A percentile compares a stretch with the other conserved stretches of the same genome.
Evolutionary conservation across 73 alveolate genomes (phyloP).

Genomic region (Paramecium sonneborni): DNA sequence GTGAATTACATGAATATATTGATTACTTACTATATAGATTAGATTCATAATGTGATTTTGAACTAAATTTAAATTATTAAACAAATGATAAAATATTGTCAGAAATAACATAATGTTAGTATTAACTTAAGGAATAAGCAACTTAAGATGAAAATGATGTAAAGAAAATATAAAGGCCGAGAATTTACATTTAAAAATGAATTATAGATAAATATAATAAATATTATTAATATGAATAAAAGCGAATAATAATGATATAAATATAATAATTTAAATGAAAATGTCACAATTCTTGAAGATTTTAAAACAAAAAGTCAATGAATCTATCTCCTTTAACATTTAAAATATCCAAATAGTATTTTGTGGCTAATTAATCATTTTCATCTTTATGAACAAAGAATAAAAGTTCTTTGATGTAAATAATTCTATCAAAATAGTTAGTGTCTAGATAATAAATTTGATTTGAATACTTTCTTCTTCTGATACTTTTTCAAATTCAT

Average conservation of each 20-base stretch:
- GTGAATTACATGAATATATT: neutral
- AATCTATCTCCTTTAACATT: conserved; percentile 48
- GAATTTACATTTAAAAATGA: neutral
- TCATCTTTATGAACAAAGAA: conserved; percentile 68
- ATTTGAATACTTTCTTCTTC: conserved; percentile 42
- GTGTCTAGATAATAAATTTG: neutral
- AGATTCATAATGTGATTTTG: neutral
- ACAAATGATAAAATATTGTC: neutral
- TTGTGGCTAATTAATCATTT: conserved; percentile 38
- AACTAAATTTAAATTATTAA: neutral
- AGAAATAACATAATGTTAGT: neutral
- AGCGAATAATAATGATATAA: neutral
- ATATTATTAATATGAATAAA: neutral
- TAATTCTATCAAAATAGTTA: conserved; percentile 58
- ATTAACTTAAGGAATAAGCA: neutral
- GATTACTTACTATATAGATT: neutral
- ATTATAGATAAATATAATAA: neutral
- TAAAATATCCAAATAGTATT: conserved; percentile 28
- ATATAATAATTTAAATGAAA: neutral
- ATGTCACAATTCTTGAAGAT: neutral
- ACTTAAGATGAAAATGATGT: neutral
- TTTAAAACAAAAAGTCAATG: neutral
- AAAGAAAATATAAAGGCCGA: neutral
- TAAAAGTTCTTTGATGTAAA: conserved; percentile 56
- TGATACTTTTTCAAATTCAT: conserved; percentile 11